Percentiles rank a stretch among this genome's conserved stretches.
Evolutionary conservation across 306 rosid genomes (phyloP).

Genomic region (Inga leiocalycina): DNA sequence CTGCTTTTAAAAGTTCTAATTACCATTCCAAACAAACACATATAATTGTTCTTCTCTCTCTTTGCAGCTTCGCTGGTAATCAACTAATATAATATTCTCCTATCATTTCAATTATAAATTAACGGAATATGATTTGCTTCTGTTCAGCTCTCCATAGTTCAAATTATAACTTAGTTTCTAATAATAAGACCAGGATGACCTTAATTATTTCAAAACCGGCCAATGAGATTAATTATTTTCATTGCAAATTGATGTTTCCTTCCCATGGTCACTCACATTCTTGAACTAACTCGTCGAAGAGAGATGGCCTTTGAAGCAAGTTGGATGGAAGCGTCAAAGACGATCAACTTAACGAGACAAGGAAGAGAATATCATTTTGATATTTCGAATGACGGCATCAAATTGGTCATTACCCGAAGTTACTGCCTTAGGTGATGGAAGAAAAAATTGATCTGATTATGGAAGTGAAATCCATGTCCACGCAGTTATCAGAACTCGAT

Average conservation of each 20-base stretch:
- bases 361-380: slow-evolving; percentile 2
- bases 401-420: slow-evolving; percentile 84
- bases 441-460: neutral
- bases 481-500: neutral
- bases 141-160: neutral
- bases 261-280: neutral
- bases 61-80: neutral
- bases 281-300: too few species aligned
- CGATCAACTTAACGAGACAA: neutral
- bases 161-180: neutral
- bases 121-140: neutral
- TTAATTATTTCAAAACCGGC: neutral
- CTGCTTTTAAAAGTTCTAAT: too few species aligned
- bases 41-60: neutral
- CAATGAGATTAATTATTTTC: neutral
- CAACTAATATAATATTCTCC: neutral
- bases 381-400: slow-evolving; percentile 66
- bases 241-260: neutral
- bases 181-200: neutral
- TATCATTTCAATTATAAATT: neutral
- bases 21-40: too few species aligned
- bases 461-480: neutral
- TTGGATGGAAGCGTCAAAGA: too few species aligned
- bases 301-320: too few species aligned
- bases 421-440: slow-evolving; percentile 49